These are phyloP conservation scores for Plectranthus barbatus DNA, from an alignment of 257 asterid genomes.

Conservation along the genomic window DNA sequence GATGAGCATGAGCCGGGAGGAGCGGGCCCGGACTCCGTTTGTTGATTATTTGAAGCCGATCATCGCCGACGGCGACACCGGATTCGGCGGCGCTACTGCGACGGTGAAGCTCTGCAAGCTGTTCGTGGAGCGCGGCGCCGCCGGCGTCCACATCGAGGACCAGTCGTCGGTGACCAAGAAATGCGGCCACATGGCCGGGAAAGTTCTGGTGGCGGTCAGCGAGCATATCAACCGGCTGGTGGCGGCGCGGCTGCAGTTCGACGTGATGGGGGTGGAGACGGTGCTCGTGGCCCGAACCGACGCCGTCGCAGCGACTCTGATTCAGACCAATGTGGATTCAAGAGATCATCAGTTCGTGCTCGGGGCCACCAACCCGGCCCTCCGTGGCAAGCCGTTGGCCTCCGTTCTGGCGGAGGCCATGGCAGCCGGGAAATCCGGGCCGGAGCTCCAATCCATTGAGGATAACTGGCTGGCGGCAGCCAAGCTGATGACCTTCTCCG, in stretches of 20 bases:
- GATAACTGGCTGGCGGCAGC: conserved; percentile 81
- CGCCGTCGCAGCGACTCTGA: conserved; percentile 81
- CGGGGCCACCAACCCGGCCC: conserved; percentile 65
- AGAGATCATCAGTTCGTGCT: conserved; percentile 88
- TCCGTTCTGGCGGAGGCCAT: conserved; percentile 57
- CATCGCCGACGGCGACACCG: conserved; percentile 96
- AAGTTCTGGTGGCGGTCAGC: conserved; percentile 76
- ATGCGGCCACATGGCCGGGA: conserved; percentile 98
- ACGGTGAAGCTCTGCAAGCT: conserved; percentile 91
- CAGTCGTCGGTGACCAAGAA: conserved; percentile 87
- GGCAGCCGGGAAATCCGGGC: conserved; percentile 78
- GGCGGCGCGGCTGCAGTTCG: conserved; percentile 91
- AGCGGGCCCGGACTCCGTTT: conserved; percentile 59
- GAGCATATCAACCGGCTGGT: conserved; percentile 91
- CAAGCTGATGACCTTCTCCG: conserved; percentile 62
- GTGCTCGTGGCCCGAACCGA: conserved; percentile 87
- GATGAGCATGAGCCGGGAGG: conserved; percentile 72
- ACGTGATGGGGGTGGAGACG: conserved; percentile 89
- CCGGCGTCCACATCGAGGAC: conserved; percentile 97
- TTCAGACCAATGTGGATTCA: conserved; percentile 79
- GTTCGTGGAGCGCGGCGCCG: conserved; percentile 96
- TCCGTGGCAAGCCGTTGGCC: conserved; percentile 65
- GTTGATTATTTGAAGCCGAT: conserved; percentile 87
- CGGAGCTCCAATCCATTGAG: conserved; percentile 74
- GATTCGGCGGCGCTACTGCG: conserved; percentile 97